Conservation (phyloP, 2,329 filamentous ascomycete genomes). For the Ophiocordyceps camponoti-leonardi region DNA sequence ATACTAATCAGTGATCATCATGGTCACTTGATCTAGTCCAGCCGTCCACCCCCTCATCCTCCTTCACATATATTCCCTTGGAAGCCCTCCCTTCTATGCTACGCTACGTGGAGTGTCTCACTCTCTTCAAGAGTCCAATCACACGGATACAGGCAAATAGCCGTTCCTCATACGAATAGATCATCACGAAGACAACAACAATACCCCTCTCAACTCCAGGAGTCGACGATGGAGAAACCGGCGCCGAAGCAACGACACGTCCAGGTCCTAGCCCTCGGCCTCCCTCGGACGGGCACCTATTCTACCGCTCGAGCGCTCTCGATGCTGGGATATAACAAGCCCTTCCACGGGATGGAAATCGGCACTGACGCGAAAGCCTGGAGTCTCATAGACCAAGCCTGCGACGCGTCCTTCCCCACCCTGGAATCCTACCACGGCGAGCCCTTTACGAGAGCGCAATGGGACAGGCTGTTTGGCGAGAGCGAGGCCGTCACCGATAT, state of each 20-base stretch:
- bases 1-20: no score
- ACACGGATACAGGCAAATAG: no score
- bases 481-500: slow-evolving; percentile 12
- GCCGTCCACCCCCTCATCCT: no score
- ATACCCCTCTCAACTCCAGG: no score
- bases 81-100: no score
- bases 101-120: no score
- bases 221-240: no score
- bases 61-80: no score
- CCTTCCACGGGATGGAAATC: neutral
- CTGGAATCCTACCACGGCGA: slow-evolving; percentile 6
- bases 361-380: neutral
- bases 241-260: neutral
- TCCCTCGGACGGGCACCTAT: neutral
- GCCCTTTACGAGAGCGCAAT: slow-evolving; percentile 6
- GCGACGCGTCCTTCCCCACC: slow-evolving; percentile 3
- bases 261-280: slow-evolving; percentile 1
- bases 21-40: no score
- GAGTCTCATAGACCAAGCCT: neutral
- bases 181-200: no score
- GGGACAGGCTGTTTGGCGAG: slow-evolving; percentile 9
- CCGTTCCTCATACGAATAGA: no score
- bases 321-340: neutral
- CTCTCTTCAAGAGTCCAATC: no score
- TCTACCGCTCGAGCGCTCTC: neutral